Evolutionary conservation across 2,329 filamentous ascomycete species (phyloP).

Genomic region (Podosphaera xanthii): DNA sequence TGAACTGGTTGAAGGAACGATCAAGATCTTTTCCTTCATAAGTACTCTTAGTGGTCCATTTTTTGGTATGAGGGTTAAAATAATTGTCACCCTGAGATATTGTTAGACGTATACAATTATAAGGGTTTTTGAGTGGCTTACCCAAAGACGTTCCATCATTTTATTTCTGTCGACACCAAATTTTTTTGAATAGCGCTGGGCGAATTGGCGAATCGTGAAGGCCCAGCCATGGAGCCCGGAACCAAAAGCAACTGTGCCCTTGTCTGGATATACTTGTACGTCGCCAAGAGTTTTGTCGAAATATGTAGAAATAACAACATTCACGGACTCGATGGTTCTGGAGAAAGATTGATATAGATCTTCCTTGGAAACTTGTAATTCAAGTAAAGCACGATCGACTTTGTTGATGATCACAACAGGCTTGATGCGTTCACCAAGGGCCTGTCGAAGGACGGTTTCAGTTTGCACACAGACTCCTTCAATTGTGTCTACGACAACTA

Average conservation of each 20-base stretch:
- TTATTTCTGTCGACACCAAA: conserved; percentile 99
- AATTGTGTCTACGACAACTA: conserved; percentile 98
- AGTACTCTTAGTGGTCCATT: conserved; percentile 80
- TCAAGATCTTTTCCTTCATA: conserved; percentile 76
- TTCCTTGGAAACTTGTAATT: conserved; percentile 96
- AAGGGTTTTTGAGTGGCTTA: conserved; percentile 21
- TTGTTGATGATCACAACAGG: conserved; percentile 99
- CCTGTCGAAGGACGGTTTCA: conserved; percentile 97
- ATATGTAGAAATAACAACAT: conserved; percentile 99
- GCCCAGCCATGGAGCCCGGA: conserved; percentile 99
- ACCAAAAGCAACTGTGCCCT: conserved; percentile 95
- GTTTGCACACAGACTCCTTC: conserved; percentile 99
- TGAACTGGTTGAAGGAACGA: conserved; percentile 99
- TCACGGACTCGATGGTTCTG: conserved; percentile 98
- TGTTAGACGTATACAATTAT: conserved; percentile 8
- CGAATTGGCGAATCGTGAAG: conserved; percentile 98
- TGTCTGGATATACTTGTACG: conserved; percentile 94
- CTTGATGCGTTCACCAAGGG: conserved; percentile 99
- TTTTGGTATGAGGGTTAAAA: conserved; percentile 99
- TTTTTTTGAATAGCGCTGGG: conserved; percentile 92
- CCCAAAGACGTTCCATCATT: conserved; percentile 99
- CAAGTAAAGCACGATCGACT: conserved; percentile 97
- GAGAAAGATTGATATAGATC: conserved; percentile 99
- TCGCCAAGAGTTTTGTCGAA: conserved; percentile 92
- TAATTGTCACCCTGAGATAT: conserved; percentile 62